Base-by-base conservation (phyloP, 108 stramenopile species). In the Fragilaria radians region DNA sequence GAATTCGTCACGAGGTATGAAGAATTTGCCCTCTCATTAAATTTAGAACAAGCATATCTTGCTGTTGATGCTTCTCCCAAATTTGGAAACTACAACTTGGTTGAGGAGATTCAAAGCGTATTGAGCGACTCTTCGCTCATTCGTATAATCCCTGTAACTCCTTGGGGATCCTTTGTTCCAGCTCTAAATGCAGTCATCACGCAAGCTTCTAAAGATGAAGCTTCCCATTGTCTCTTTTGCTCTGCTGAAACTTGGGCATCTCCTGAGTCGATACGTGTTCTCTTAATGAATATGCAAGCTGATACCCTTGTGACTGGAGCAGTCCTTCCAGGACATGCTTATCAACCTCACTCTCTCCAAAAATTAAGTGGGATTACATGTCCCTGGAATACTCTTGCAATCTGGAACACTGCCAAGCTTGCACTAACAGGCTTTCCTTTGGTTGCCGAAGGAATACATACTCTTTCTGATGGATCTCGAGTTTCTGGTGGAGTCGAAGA, bases 381-480 rank as follows among this genome's bases (percentile, higher is more conserved):
- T 48, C 94, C 96, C 2, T 96, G 96, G 96, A 96, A 96, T 69
- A 96, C 96, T n/a, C 67, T 89, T 29, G 92, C 92, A 3, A 50
- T 95, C 18, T 96, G 96, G 96, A 77, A 91, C 54, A 50, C 95
- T 25, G 28, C 56, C 49, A 88, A 88, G 60, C 67, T 96, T 27
- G 74, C 86, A 27, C 46, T 86, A n/a, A 85, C 85, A 2, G 93
- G 93, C 33, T 96, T 95, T 61, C 71, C 79, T 5, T 61, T 78
- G 4, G 74, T 91, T 23, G 83, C 87, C 0, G 90, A 92, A 48
- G 90, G 90, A 27, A 28, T 83, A 24, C 79, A 82, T 50, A 57
- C 60, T 3, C 49, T 57, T 19, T 67, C 48, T 14, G 3, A 3
- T 33, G 19, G 11, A 3, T 33, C 19, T 33, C 68, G 60, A 21